Conservation (phyloP, 441 rosid species). For the Erodium moschatum region DNA sequence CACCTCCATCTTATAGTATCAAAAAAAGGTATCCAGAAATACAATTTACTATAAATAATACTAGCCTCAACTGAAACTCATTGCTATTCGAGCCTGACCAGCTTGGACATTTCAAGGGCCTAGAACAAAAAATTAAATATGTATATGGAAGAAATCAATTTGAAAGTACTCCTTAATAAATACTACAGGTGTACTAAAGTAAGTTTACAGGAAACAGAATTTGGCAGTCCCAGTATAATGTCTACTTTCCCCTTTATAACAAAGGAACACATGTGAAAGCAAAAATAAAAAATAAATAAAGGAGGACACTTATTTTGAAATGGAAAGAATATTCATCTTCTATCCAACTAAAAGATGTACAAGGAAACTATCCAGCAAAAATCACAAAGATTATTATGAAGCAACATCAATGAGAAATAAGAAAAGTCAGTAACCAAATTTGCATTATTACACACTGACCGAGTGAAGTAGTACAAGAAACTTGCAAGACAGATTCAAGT, state of each 20-base stretch:
- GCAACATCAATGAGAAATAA: background rate
- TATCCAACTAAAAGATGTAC: background rate
- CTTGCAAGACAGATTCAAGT: constrained; percentile 65
- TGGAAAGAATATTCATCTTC: background rate
- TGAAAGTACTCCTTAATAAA: background rate
- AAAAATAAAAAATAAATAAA: background rate
- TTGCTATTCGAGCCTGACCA: background rate
- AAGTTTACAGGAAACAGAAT: background rate
- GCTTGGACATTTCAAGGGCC: background rate
- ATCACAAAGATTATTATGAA: background rate
- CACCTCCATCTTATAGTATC: background rate
- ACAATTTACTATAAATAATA: background rate
- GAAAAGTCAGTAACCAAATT: background rate
- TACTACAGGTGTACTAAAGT: background rate
- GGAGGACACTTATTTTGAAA: background rate
- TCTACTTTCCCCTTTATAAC: background rate
- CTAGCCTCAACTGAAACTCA: background rate
- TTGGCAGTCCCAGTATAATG: background rate
- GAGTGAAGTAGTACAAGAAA: constrained; percentile 84
- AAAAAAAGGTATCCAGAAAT: background rate
- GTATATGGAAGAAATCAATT: background rate
- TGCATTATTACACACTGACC: constrained; percentile 40
- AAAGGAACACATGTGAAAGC: background rate
- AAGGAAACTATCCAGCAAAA: background rate
- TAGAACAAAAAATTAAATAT: background rate